phyloP scores from a whole-genome alignment of 78 protist species.

The Emiliania huxleyi region DNA sequence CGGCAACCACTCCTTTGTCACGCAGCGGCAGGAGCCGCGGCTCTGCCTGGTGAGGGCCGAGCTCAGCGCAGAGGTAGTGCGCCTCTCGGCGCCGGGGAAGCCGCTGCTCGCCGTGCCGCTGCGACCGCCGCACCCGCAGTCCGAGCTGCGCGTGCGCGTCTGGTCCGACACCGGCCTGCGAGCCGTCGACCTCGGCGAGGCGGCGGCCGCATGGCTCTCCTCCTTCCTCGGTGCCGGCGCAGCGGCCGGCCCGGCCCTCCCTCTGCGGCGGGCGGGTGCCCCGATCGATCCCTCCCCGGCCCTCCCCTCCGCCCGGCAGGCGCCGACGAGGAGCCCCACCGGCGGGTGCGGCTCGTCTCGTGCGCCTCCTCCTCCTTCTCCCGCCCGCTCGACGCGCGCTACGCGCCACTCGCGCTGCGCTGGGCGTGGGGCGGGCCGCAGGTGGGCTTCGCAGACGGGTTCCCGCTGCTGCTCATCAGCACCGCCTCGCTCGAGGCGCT shows the following conservation, averaged over 20 bases:
- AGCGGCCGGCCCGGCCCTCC: too few relatives aligned
- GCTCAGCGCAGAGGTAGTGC: neutral
- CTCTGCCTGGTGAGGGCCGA: neutral
- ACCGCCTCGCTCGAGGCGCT: neutral
- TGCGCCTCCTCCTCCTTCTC: neutral
- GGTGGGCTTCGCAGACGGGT: slow-evolving; percentile 10
- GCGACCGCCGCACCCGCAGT: neutral
- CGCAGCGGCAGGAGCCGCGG: neutral
- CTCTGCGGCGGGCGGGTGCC: too few relatives aligned
- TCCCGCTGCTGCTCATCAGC: neutral
- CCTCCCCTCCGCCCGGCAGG: too few relatives aligned
- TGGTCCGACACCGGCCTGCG: neutral
- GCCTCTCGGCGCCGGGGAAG: neutral
- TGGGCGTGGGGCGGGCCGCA: neutral
- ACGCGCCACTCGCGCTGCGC: neutral
- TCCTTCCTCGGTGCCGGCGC: neutral
- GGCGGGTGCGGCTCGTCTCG: neutral
- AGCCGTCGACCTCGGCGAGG: neutral
- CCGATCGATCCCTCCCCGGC: too few relatives aligned
- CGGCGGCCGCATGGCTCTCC: neutral
- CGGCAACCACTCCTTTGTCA: neutral
- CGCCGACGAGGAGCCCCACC: too few relatives aligned
- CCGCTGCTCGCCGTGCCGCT: neutral
- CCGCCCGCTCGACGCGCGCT: neutral
- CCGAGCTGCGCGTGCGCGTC: neutral